phyloP scores from a whole-genome alignment of 768 basidiomycete genomes.

The Candolleomyces eurysporus region DNA sequence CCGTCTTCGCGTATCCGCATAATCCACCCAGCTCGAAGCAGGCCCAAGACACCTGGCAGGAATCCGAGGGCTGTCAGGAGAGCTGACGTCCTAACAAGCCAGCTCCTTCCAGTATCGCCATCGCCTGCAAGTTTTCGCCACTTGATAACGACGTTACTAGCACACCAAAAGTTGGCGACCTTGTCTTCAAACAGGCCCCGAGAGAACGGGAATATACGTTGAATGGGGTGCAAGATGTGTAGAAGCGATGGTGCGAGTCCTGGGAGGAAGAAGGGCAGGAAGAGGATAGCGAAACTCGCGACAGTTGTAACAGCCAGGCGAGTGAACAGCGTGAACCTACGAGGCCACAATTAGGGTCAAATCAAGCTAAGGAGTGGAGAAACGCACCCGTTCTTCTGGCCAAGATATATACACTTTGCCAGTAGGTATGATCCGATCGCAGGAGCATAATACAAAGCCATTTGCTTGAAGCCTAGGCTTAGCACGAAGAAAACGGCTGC shows the following conservation, averaged over 20 bases:
- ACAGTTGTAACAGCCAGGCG: slow-evolving; percentile 63
- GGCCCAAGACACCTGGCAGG: slow-evolving; percentile 52
- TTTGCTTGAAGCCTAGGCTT: slow-evolving; percentile 93
- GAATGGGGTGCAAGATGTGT: slow-evolving; percentile 60
- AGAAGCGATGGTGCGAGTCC: slow-evolving; percentile 50
- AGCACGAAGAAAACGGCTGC: slow-evolving; percentile 81
- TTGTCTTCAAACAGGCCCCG: slow-evolving; percentile 94
- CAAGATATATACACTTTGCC: slow-evolving; percentile 85
- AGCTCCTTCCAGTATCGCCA: slow-evolving; percentile 43
- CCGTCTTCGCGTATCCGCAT: slow-evolving; percentile 12
- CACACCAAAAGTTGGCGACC: slow-evolving; percentile 98
- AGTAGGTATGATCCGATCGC: slow-evolving; percentile 89
- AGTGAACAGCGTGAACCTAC: slow-evolving; percentile 53
- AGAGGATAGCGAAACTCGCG: slow-evolving; percentile 64
- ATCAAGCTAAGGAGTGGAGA: neutral
- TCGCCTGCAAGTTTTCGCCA: slow-evolving; percentile 41
- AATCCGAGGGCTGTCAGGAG: slow-evolving; percentile 70
- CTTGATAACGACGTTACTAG: slow-evolving; percentile 84
- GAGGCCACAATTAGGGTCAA: neutral
- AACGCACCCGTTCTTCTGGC: slow-evolving; percentile 65
- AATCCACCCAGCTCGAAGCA: slow-evolving; percentile 35
- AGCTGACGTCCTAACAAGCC: slow-evolving; percentile 66
- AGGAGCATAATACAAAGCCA: slow-evolving; percentile 93
- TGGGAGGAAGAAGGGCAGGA: slow-evolving; percentile 72
- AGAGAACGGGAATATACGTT: slow-evolving; percentile 87